A percentile compares a stretch with the other conserved stretches of the same genome.
Evolutionary conservation across 163 green algal genomes (phyloP).

Genomic region (Coccomyxa subellipsoidea): DNA sequence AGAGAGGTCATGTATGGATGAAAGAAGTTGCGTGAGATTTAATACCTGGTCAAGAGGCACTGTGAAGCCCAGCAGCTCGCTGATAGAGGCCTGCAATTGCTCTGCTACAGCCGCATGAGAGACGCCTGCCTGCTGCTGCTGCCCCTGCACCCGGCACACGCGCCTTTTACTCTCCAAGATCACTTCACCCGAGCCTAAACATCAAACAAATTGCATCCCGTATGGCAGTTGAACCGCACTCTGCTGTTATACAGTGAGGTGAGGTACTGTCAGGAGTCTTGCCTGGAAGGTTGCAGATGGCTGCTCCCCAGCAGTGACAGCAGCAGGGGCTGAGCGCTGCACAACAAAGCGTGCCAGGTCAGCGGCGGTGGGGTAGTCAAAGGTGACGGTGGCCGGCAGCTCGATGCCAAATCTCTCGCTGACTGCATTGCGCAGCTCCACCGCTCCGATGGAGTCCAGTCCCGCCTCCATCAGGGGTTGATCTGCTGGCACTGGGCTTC

Average conservation of each 20-base stretch:
- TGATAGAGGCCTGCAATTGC: slow-evolving; percentile 17
- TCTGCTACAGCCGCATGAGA: no score
- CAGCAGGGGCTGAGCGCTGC: neutral
- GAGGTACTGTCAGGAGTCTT: no score
- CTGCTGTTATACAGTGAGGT: no score
- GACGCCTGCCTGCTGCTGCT: no score
- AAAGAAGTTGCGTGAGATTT: no score
- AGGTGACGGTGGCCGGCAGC: slow-evolving; percentile 63
- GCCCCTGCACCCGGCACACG: no score
- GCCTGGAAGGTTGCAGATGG: no score
- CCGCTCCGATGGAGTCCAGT: slow-evolving; percentile 53
- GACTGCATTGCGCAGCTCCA: slow-evolving; percentile 74
- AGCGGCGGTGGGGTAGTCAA: slow-evolving; percentile 71
- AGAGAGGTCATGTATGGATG: no score
- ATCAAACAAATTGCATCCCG: no score
- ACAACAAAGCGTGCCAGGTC: slow-evolving; percentile 41
- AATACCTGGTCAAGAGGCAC: slow-evolving; percentile 24
- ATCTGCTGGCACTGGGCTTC: slow-evolving; percentile 44
- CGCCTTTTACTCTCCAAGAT: no score
- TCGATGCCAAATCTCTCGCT: slow-evolving; percentile 41
- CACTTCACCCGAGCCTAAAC: no score
- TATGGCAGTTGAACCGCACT: no score
- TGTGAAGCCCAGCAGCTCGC: slow-evolving; percentile 18
- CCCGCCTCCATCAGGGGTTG: slow-evolving; percentile 41
- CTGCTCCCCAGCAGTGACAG: neutral